A percentile compares a stretch with the other conserved stretches of the same genome.
phyloP scores from a whole-genome alignment of 2,329 filamentous ascomycete genomes.

The Epichloe glyceriae region DNA sequence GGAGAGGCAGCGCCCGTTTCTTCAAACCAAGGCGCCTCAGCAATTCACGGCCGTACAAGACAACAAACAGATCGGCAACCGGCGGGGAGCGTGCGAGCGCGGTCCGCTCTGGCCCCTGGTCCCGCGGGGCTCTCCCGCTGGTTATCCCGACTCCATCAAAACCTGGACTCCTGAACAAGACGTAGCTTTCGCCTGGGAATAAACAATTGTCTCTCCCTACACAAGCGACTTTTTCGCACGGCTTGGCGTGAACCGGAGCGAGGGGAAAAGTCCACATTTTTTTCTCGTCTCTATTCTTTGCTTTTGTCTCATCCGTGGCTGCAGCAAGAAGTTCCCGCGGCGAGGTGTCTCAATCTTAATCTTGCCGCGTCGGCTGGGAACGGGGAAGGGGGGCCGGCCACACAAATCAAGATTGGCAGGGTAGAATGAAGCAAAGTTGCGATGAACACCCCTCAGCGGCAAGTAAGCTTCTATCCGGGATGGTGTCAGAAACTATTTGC shows the following conservation, averaged over 20 bases:
- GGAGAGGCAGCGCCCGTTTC: too few species aligned
- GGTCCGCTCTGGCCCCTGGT: neutral
- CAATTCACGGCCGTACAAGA: neutral
- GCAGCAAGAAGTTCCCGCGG: neutral
- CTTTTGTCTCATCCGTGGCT: neutral
- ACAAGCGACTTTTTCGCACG: neutral
- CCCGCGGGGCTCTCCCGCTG: neutral
- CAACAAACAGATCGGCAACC: neutral
- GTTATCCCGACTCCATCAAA: neutral
- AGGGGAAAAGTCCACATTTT: neutral
- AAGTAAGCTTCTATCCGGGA: too few species aligned
- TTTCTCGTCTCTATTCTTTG: neutral
- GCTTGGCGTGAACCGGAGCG: neutral
- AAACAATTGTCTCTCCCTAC: too few species aligned
- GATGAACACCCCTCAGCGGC: neutral
- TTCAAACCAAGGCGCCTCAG: neutral
- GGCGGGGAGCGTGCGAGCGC: neutral
- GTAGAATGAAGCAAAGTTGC: neutral
- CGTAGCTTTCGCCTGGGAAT: too few species aligned
- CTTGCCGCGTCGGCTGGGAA: neutral
- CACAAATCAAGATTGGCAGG: too few species aligned
- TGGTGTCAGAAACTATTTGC: too few species aligned
- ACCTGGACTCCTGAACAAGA: too few species aligned
- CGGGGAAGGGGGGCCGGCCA: too few species aligned
- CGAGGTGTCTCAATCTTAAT: neutral